Conservation (phyloP, 805 yeast genomes). For the Pachysolen tannophilus region DNA sequence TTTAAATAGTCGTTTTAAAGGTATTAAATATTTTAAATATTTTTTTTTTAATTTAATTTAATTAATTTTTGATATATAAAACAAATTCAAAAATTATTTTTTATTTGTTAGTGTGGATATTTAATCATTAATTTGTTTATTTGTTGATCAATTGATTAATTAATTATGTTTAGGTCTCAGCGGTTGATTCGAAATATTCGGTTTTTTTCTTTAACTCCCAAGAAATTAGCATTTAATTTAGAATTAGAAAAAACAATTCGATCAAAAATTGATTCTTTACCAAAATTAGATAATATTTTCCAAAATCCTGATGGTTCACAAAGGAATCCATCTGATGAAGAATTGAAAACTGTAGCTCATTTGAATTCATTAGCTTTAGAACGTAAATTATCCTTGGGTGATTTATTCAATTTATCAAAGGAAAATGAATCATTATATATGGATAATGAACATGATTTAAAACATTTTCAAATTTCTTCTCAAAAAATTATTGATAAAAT, state of each 20-base stretch:
- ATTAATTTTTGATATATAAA: no score
- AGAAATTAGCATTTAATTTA: constrained; percentile 27
- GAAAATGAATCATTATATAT: constrained; percentile 47
- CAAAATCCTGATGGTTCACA: constrained; percentile 72
- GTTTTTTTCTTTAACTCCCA: not conserved
- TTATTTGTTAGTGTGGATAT: no score
- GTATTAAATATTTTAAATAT: no score
- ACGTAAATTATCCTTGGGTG: constrained; percentile 44
- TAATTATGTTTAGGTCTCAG: not conserved
- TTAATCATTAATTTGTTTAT: not conserved
- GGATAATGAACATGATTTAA: constrained; percentile 55
- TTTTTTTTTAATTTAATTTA: no score
- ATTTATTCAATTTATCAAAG: constrained; percentile 38
- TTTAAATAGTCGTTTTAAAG: no score
- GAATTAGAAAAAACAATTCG: constrained; percentile 57
- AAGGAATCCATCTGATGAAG: constrained; percentile 60
- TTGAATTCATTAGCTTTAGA: constrained; percentile 52
- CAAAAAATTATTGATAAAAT: constrained; percentile 73
- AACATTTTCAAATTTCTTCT: constrained; percentile 46
- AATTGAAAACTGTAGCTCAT: constrained; percentile 65
- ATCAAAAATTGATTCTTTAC: constrained; percentile 49
- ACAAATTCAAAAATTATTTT: no score
- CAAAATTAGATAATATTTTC: constrained; percentile 58
- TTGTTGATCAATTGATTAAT: constrained; percentile 1
- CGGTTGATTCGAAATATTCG: constrained; percentile 1